Conservation (phyloP, 352 stramenopile species). For the Phytophthora quininea region DNA sequence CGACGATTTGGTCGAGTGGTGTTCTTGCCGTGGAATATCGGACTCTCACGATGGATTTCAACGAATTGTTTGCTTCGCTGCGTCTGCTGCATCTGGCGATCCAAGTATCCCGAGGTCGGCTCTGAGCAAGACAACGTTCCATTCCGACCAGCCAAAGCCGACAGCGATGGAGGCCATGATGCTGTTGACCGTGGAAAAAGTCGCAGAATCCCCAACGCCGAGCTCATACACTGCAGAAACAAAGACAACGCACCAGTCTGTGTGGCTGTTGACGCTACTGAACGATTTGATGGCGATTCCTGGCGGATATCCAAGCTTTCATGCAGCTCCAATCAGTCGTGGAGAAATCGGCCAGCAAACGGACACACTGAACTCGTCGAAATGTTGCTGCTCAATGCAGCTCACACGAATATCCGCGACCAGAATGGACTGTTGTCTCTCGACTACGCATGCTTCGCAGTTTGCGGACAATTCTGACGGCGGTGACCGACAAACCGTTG, state of each 20-base stretch:
- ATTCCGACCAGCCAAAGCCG: constrained; percentile 24
- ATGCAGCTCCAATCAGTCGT: constrained; percentile 7
- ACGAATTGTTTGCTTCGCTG: constrained; percentile 23
- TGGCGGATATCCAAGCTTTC: constrained; percentile 35
- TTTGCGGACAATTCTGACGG: too few relatives aligned
- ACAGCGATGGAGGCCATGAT: constrained; percentile 37
- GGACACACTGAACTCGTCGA: too few relatives aligned
- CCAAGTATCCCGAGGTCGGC: constrained; percentile 2
- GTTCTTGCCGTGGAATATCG: too few relatives aligned
- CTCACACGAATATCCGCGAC: constrained; percentile 24
- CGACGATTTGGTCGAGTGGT: not conserved
- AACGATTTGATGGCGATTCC: constrained; percentile 38
- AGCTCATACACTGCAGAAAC: constrained; percentile 8
- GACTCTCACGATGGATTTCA: constrained; percentile 26
- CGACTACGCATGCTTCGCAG: too few relatives aligned
- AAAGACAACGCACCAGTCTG: constrained; percentile 32
- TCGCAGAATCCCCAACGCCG: constrained; percentile 29
- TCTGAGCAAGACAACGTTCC: constrained; percentile 46
- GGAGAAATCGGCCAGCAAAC: not conserved
- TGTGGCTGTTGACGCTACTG: constrained; percentile 37
- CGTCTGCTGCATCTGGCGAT: constrained; percentile 11
- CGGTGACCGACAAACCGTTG: too few relatives aligned
- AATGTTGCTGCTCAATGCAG: not conserved
- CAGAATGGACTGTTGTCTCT: constrained; percentile 1
- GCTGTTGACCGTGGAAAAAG: constrained; percentile 36